Evolutionary conservation across 805 yeast species (phyloP).

Genomic region (Wickerhamomyces strasburgensis): DNA sequence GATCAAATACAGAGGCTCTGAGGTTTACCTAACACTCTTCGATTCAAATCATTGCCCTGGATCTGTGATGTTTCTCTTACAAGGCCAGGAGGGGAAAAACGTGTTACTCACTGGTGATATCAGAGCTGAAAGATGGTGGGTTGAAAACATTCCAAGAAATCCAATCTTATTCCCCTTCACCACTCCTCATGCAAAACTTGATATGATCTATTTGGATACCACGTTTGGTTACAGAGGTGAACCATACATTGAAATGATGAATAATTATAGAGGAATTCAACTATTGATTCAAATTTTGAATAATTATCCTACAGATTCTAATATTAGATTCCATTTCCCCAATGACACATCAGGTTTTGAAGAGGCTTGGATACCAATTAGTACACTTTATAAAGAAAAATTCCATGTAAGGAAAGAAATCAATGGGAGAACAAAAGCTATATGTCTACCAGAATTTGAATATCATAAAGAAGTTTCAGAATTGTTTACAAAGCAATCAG

Average conservation of each 20-base stretch:
- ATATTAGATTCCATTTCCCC: slow-evolving; percentile 35
- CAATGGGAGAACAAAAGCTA: slow-evolving; percentile 19
- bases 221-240: slow-evolving; percentile 46
- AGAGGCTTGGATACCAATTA: slow-evolving; percentile 42
- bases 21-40: slow-evolving; percentile 36
- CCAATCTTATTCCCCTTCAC: slow-evolving; percentile 40
- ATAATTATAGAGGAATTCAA: slow-evolving; percentile 38
- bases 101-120: slow-evolving; percentile 54
- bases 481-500: not conserved
- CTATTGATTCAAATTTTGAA: slow-evolving; percentile 30
- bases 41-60: slow-evolving; percentile 60
- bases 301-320: slow-evolving; percentile 34
- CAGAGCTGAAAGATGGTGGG: slow-evolving; percentile 52
- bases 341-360: slow-evolving; percentile 48
- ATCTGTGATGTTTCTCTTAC: slow-evolving; percentile 48
- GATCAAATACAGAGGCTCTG: slow-evolving; percentile 15
- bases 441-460: slow-evolving; percentile 5
- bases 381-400: slow-evolving; percentile 19
- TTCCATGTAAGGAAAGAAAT: slow-evolving; percentile 30
- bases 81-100: slow-evolving; percentile 26
- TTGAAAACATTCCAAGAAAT: slow-evolving; percentile 32
- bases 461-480: slow-evolving; percentile 1
- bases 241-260: slow-evolving; percentile 41
- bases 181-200: slow-evolving; percentile 29
- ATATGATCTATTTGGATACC: slow-evolving; percentile 49